A percentile compares a stretch with the other conserved stretches of the same genome.
These are phyloP conservation scores for Diaporthe sp. DNA, from an alignment of 2,329 filamentous ascomycete genomes.

Conservation along the genomic window DNA sequence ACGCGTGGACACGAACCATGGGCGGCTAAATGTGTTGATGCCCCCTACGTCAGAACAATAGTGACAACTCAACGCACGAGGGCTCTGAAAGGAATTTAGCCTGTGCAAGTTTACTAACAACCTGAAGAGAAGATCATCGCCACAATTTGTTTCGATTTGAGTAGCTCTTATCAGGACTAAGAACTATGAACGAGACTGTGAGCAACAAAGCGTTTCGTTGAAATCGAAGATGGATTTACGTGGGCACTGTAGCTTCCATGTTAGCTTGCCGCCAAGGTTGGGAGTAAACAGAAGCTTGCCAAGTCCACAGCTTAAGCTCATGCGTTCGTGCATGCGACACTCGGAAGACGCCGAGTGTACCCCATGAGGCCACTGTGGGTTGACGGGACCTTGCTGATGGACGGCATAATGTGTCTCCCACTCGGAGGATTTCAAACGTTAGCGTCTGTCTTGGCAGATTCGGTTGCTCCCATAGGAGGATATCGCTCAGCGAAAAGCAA, in stretches of 20 bases:
- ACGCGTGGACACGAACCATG: neutral
- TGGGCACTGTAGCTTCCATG: no score
- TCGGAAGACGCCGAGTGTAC: neutral
- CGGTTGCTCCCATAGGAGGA: neutral
- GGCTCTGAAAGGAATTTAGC: neutral
- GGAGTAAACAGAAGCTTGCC: neutral
- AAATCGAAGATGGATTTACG: neutral
- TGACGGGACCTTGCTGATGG: neutral
- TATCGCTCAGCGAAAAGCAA: neutral
- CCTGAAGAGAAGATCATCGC: neutral
- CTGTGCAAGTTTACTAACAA: neutral
- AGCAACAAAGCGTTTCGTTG: no score
- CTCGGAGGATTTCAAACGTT: slow-evolving; percentile 16
- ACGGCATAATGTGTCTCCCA: slow-evolving; percentile 4
- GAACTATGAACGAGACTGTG: no score
- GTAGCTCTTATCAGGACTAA: neutral
- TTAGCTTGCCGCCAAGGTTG: neutral
- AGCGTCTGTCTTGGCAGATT: neutral
- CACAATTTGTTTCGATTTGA: neutral
- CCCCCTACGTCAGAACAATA: neutral
- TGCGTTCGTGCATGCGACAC: neutral
- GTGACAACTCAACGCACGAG: neutral
- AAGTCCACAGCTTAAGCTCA: neutral
- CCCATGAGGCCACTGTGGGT: neutral
- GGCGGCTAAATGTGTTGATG: neutral